Base-by-base conservation (phyloP, 805 yeast species). In the Lachancea sp. region DNA sequence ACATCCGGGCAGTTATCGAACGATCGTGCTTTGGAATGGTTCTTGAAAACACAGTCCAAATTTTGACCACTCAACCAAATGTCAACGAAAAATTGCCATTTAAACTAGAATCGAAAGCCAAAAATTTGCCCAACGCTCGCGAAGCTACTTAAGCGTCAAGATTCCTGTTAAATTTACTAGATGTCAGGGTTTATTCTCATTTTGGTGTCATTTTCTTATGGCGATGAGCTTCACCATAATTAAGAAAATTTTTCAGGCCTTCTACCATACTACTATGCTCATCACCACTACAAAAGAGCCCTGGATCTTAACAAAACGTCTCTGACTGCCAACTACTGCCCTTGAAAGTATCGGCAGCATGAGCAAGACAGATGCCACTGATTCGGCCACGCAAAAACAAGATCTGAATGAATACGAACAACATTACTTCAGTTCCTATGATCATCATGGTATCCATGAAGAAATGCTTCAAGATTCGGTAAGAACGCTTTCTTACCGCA, bases 401-500 rank as follows among this genome's bases (percentile, higher is more conserved):
- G 47, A 70, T n/a, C 70, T 85, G 55, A 79, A 88, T 22, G 78
- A 79, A 63, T 67, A 77, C 38, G 98, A 91, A 62, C 95, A 89
- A 69, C 98, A 91, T 67, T 93, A 93, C 69, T 93, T 93, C 71
- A 76, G 82, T 42, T 91, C 98, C 2, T 93, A 93, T 60, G 97
- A 91, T 65, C 98, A 93, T 63, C 89, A 88, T 61, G 96, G 96
- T 44, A 93, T 93, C 60, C 99, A 93, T 63, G 99, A 95, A 69
- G 98, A 91, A 69, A 93, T 93, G 99, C 79, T 93, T 58, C 95
- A 93, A 69, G 99, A 93, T 66, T 77, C 86, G 42, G 87, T 88
- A 22, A 81, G 99, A 66, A 93, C 99, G 8, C 70, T 89, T 50
- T 78, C 95, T 27, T 93, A 93, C 70, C 75, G 98, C 59, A 83